Conservation (phyloP, 2,329 filamentous ascomycete species). For the Alternaria sp. region DNA sequence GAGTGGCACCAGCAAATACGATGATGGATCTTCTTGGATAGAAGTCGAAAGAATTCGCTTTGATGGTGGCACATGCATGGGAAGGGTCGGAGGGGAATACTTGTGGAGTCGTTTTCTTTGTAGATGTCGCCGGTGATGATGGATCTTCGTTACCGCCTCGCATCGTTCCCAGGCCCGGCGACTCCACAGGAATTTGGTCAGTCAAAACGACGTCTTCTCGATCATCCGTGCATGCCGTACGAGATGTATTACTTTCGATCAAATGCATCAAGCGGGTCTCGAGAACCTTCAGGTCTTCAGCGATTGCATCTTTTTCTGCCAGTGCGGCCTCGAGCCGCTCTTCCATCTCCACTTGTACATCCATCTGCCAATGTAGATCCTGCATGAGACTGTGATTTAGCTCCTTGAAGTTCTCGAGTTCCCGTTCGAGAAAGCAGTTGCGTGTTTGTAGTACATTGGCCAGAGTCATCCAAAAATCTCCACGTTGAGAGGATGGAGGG, state of each 20-base stretch:
- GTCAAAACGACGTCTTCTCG: neutral
- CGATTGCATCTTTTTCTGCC: slow-evolving; percentile 1
- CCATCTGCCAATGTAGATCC: slow-evolving; percentile 13
- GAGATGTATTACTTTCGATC: neutral
- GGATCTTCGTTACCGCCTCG: neutral
- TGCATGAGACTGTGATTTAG: slow-evolving; percentile 4
- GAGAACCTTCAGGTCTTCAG: neutral
- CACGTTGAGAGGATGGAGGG: neutral
- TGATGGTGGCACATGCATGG: too few relatives aligned
- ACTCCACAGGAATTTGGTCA: too few relatives aligned
- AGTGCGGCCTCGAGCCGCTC: neutral
- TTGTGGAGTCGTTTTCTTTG: neutral
- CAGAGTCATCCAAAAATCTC: slow-evolving; percentile 4
- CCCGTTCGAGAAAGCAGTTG: slow-evolving; percentile 11
- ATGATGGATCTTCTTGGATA: neutral
- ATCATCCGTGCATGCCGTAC: neutral
- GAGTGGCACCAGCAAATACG: neutral
- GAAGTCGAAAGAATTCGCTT: neutral
- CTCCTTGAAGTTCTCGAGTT: slow-evolving; percentile 6
- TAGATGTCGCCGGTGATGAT: neutral
- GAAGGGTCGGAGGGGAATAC: too few relatives aligned
- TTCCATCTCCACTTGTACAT: slow-evolving; percentile 6
- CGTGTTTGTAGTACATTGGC: slow-evolving; percentile 1
- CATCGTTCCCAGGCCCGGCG: neutral
- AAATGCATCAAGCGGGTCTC: neutral